These are phyloP conservation scores for Zelopaecilomyces penicillatus DNA, from an alignment of 2,329 filamentous ascomycete species.

Conservation along the genomic window DNA sequence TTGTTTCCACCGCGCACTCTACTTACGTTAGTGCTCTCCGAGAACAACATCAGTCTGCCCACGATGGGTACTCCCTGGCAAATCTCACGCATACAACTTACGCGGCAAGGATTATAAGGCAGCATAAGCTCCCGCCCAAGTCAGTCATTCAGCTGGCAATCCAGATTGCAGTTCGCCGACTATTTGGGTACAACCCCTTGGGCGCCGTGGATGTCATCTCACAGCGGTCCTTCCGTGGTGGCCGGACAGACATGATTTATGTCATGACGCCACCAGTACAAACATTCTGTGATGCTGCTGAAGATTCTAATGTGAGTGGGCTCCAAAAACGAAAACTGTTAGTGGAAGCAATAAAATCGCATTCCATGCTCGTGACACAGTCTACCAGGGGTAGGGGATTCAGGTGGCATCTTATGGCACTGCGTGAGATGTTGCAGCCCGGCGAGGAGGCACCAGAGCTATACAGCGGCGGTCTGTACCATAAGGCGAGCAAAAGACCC, in stretches of 20 bases:
- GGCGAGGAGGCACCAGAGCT: constrained; percentile 1
- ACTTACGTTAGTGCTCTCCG: not conserved
- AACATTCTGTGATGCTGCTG: constrained; percentile 4
- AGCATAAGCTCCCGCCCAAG: constrained; percentile 1
- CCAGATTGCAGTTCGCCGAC: constrained; percentile 1
- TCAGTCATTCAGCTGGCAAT: constrained; percentile 2
- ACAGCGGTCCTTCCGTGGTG: constrained; percentile 2
- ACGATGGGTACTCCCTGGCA: constrained; percentile 1
- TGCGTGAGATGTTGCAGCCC: constrained; percentile 2
- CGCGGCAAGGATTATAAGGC: not conserved
- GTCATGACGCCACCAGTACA: not conserved
- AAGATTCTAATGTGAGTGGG: not conserved
- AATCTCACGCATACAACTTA: constrained; percentile 1
- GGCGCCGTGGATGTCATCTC: constrained; percentile 5
- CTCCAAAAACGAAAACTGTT: not conserved
- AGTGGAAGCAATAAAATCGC: constrained; percentile 1
- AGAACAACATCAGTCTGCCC: not conserved
- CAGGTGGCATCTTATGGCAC: constrained; percentile 3
- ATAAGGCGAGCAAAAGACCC: not conserved
- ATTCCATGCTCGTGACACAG: constrained; percentile 1
- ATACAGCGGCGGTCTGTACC: not conserved
- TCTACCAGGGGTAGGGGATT: constrained; percentile 2
- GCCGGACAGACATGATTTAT: constrained; percentile 7
- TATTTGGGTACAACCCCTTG: constrained; percentile 3
- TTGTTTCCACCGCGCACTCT: too few species aligned